Conservation (phyloP, 805 yeast species). For the Kluyveromyces aestuarii region DNA sequence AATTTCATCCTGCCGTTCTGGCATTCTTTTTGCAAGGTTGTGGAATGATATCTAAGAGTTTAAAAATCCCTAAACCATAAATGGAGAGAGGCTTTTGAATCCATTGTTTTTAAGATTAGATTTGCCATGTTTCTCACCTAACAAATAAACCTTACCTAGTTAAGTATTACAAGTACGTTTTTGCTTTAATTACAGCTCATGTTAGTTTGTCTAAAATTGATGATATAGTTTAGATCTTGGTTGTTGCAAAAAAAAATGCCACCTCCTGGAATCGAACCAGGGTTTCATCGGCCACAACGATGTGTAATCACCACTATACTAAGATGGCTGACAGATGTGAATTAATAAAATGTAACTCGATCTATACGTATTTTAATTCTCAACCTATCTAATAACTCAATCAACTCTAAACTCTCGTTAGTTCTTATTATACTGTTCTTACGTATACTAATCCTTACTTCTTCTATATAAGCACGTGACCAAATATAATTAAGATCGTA, state of each 20-base stretch:
- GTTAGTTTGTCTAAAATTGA: too few relatives aligned
- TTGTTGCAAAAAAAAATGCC: constrained; percentile 30
- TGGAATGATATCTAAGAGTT: constrained; percentile 82
- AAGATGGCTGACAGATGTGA: constrained; percentile 23
- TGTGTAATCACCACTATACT: constrained; percentile 65
- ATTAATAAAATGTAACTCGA: too few relatives aligned
- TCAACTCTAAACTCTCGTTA: too few relatives aligned
- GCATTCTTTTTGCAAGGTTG: constrained; percentile 75
- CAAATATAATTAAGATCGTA: too few relatives aligned
- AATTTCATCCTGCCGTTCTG: constrained; percentile 63
- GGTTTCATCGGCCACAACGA: constrained; percentile 70
- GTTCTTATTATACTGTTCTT: too few relatives aligned
- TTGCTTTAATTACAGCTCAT: neutral
- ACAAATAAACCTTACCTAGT: too few relatives aligned
- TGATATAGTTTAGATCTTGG: too few relatives aligned
- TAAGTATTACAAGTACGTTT: neutral
- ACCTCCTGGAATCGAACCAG: constrained; percentile 68
- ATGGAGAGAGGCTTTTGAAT: neutral
- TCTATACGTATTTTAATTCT: too few relatives aligned
- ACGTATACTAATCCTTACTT: too few relatives aligned
- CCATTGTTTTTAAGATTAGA: neutral
- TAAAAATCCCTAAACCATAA: constrained; percentile 80
- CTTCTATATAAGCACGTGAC: too few relatives aligned
- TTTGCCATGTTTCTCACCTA: neutral
- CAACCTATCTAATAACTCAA: too few relatives aligned